Conservation (phyloP, 2,329 filamentous ascomycete species). For the Polytolypa hystricis region DNA sequence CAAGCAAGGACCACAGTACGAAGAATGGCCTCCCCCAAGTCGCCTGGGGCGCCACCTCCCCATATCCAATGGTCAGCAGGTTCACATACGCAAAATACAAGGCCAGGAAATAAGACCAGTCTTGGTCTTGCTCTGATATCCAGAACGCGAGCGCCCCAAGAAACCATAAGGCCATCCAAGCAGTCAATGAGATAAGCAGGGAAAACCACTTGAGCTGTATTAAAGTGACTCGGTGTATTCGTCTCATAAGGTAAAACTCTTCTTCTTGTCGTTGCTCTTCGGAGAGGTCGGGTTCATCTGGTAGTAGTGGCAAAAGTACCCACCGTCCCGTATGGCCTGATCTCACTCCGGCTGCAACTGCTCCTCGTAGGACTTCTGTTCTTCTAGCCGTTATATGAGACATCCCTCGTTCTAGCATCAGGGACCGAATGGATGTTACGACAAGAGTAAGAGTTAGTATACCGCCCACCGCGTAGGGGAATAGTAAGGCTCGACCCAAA, state of each 20-base stretch:
- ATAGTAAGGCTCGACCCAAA: slow-evolving; percentile 23
- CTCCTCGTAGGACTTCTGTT: slow-evolving; percentile 23
- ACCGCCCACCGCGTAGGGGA: slow-evolving; percentile 26
- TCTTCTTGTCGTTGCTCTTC: slow-evolving; percentile 19
- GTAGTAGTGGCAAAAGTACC: slow-evolving; percentile 2
- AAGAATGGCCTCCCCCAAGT: slow-evolving; percentile 29
- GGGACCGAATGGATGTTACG: slow-evolving; percentile 24
- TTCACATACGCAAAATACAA: slow-evolving; percentile 30
- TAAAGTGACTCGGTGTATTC: slow-evolving; percentile 32
- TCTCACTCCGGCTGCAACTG: slow-evolving; percentile 19
- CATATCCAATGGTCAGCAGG: slow-evolving; percentile 31
- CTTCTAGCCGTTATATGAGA: slow-evolving; percentile 25
- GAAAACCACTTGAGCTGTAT: slow-evolving; percentile 33
- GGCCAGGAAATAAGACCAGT: slow-evolving; percentile 29
- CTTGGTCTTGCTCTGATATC: slow-evolving; percentile 20
- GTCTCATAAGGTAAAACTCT: slow-evolving; percentile 37
- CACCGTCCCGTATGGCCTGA: slow-evolving; percentile 10
- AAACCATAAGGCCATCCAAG: slow-evolving; percentile 36
- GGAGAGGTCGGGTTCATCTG: slow-evolving; percentile 11
- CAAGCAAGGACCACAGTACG: slow-evolving; percentile 31
- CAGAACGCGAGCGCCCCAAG: slow-evolving; percentile 28
- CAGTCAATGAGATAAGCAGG: slow-evolving; percentile 24
- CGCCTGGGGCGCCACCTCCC: slow-evolving; percentile 24
- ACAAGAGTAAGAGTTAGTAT: slow-evolving; percentile 26
- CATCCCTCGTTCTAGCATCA: slow-evolving; percentile 29